phyloP scores from a whole-genome alignment of 495 filamentous ascomycete genomes.

The Aspergillus nanangensis region DNA sequence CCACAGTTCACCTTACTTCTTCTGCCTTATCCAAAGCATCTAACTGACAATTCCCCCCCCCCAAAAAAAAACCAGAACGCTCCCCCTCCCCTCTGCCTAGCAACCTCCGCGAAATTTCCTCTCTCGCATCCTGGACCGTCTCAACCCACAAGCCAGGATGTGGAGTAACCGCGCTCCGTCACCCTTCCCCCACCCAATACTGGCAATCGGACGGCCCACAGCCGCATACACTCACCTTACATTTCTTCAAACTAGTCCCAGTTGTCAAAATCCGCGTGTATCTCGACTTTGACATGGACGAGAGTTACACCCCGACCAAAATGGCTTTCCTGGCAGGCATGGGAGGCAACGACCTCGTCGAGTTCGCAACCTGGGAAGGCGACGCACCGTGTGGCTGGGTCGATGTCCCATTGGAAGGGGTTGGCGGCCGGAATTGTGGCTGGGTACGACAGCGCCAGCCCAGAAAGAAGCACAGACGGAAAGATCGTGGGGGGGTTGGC shows the following conservation, averaged over 20 bases:
- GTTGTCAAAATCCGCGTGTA: slow-evolving; percentile 81
- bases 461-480: slow-evolving; percentile 11
- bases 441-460: slow-evolving; percentile 20
- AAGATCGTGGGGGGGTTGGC: not conserved
- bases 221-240: slow-evolving; percentile 87
- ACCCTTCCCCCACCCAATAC: slow-evolving; percentile 73
- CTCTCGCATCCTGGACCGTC: slow-evolving; percentile 90
- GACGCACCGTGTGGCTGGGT: slow-evolving; percentile 84
- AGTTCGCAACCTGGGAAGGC: slow-evolving; percentile 73
- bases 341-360: slow-evolving; percentile 78
- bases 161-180: slow-evolving; percentile 77
- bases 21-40: too few species aligned
- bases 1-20: too few species aligned
- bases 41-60: too few species aligned
- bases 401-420: slow-evolving; percentile 70
- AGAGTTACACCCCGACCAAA: slow-evolving; percentile 94
- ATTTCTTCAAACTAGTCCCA: slow-evolving; percentile 90
- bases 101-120: slow-evolving; percentile 83
- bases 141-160: slow-evolving; percentile 88
- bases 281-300: slow-evolving; percentile 86
- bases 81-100: slow-evolving; percentile 36
- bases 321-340: slow-evolving; percentile 84
- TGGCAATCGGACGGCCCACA: slow-evolving; percentile 98
- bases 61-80: too few species aligned
- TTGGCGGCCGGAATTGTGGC: slow-evolving; percentile 44